Conservation (phyloP, 768 basidiomycete species). For the Xerocomellus intermedius region DNA sequence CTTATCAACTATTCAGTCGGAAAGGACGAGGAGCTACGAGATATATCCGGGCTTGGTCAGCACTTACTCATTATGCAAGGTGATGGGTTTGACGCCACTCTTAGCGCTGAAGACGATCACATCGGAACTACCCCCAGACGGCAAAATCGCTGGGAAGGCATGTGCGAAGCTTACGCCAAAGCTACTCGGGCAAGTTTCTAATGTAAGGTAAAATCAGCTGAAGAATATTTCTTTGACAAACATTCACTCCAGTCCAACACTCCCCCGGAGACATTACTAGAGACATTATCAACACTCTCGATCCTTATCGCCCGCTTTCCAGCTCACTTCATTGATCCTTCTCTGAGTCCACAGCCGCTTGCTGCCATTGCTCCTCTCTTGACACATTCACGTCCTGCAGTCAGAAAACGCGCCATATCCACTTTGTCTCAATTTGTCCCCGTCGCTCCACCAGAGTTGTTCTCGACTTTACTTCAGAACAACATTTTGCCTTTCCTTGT, state of each 20-base stretch:
- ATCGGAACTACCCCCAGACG: slow-evolving; percentile 80
- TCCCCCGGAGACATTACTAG: slow-evolving; percentile 78
- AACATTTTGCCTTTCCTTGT: slow-evolving; percentile 61
- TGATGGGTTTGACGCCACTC: slow-evolving; percentile 5
- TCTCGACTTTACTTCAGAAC: slow-evolving; percentile 55
- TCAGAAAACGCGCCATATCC: slow-evolving; percentile 89
- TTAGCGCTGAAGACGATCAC: slow-evolving; percentile 94
- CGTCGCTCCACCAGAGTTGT: slow-evolving; percentile 61
- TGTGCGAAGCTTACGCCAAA: slow-evolving; percentile 85
- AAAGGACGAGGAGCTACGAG: slow-evolving; percentile 89
- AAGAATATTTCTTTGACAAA: slow-evolving; percentile 5
- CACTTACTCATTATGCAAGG: background rate
- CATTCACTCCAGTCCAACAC: slow-evolving; percentile 49
- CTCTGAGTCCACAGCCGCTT: slow-evolving; percentile 58
- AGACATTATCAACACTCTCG: slow-evolving; percentile 81
- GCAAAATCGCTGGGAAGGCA: slow-evolving; percentile 73
- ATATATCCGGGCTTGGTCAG: slow-evolving; percentile 89
- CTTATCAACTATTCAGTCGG: slow-evolving; percentile 83
- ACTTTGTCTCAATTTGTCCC: slow-evolving; percentile 84
- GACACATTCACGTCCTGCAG: slow-evolving; percentile 74
- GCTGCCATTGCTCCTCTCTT: slow-evolving; percentile 68
- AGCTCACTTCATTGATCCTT: slow-evolving; percentile 54
- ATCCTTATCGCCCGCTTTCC: slow-evolving; percentile 88
- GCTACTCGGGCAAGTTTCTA: slow-evolving; percentile 74
- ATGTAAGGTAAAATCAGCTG: slow-evolving; percentile 43